Conservation (phyloP, 2,329 filamentous ascomycete genomes). For the Phialocephala sp. region DNA sequence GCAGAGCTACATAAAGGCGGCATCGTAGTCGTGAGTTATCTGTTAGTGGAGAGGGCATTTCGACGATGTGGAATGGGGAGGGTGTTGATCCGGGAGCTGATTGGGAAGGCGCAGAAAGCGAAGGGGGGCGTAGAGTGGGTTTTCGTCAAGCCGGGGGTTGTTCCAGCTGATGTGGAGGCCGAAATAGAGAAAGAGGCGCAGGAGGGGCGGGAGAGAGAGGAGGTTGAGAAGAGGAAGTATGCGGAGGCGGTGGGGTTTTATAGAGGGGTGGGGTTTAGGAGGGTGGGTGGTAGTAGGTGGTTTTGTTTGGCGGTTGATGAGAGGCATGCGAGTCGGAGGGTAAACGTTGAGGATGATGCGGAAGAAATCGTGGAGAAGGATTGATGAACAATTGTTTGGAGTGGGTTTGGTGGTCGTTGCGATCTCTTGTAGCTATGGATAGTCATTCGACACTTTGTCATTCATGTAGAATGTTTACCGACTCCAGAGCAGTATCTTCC, state of each 20-base stretch:
- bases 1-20: conserved; percentile 9
- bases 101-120: conserved; percentile 7
- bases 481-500: background rate
- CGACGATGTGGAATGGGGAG: conserved; percentile 7
- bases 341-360: conserved; percentile 1
- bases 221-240: conserved; percentile 2
- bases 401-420: background rate
- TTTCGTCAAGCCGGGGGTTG: conserved; percentile 17
- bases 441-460: too few species aligned
- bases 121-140: conserved; percentile 10
- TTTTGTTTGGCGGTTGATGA: conserved; percentile 19
- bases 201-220: background rate
- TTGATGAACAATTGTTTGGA: background rate
- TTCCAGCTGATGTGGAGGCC: background rate
- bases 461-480: background rate
- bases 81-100: background rate
- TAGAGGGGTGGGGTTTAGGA: conserved; percentile 13
- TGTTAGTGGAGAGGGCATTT: conserved; percentile 11
- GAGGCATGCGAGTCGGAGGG: conserved; percentile 1
- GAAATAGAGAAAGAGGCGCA: background rate
- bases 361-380: background rate
- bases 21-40: conserved; percentile 6
- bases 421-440: too few species aligned
- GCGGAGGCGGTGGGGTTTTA: conserved; percentile 15
- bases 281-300: conserved; percentile 12